Evolutionary conservation across 768 basidiomycete species (phyloP), one percentile per base, ranked within the genome.

Genomic region (Amanita exitialis): DNA sequence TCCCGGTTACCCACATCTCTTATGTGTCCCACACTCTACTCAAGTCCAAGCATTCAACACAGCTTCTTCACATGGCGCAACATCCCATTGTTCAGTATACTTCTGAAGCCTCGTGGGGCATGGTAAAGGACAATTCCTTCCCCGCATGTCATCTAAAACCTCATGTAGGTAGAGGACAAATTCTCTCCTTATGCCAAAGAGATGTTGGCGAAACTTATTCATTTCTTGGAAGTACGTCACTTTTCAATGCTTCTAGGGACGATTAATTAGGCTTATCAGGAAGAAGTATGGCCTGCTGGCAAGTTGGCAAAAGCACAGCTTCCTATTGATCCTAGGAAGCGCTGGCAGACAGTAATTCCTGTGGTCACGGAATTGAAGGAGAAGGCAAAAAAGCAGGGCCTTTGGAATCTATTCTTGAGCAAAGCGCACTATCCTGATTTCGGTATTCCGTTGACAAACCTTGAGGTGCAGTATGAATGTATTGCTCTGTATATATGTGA

Each of bases 381-480:
- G 54, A 90, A 87, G 65, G 96, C 95, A 0, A 89, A 83, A 69
- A 78, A 79, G 61, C 78, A 82, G 23, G 96, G 96, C 2, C 75
- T 99, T 35, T 99, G 96, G 96, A 98, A 98, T 63, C 75, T 99
- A 34, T 98, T 97, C 74, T 74, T 98, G 55, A 92, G 89, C 78
- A 91, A 92, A 69, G 76, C 80, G 25, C 95, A 96, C 62, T 97
- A 95, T 64, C 93, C 92, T 6, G 74, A 87, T 57, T 77, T 81
- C 60, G 95, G 95, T 37, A 86, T 92, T 4, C 84, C 86, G n/a
- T 73, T 98, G 56, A 84, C 83, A 13, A 98, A 97, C 66, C 74
- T 99, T 42, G 96, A 99, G 77, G 92, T 92, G 32, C 36, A 28
- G 9, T 36, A 32, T 42, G 27, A 47, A 13, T 7, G 20, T 18